Base-by-base conservation (phyloP, 352 stramenopile genomes). In the Thraustochytrium sp. region DNA sequence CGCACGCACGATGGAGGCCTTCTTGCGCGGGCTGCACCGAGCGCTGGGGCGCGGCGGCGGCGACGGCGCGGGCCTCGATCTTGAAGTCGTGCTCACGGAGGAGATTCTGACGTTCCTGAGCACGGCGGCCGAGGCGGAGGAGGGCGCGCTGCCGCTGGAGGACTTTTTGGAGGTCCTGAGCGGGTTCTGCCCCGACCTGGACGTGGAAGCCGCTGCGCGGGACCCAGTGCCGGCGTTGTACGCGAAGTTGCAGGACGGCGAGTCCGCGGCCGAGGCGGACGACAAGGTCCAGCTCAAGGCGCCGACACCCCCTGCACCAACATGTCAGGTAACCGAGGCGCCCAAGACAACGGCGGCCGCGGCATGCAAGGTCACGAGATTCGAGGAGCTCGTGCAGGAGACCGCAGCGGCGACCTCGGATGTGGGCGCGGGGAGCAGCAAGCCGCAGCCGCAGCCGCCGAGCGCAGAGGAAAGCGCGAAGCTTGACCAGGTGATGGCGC, bases 161-260 rank as follows among this genome's bases (percentile, higher is more conserved):
- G 68, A 80, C 53, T 53, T 80, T 16, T 26, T 80, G 4, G 68
- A 80, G 13, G 48, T 80, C 29, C 48, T 80, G n/a, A 42, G 53
- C 26, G 53, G 48, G 13, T 65, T 80, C 26, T 80, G 68, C 42
- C 68, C 68, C 18, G 46, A 61, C 9, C 48, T 64, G 16, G 48
- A 46, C 37, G 48, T 61, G 18, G 65, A 77, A 31, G 31, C 23
- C 9, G 34, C 62, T 29, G 34, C 44, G 11, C 5, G n/a, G 18
- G 9, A 11, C 18, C 1, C 42, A 11, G 48, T 61, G 31, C 44
- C 76, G 23, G 48, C 37, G 23, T 21, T 65, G 34, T 64, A 80
- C 53, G 48, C 23, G 23, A 51, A 75, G 49, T 31, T 80, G 29
- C 29, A 8, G 29, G 31, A 3, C 46, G 68, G 36, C 23, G 62